Evolutionary conservation across 345 rosid species (phyloP).

Genomic region (Cochlearia excelsa): DNA sequence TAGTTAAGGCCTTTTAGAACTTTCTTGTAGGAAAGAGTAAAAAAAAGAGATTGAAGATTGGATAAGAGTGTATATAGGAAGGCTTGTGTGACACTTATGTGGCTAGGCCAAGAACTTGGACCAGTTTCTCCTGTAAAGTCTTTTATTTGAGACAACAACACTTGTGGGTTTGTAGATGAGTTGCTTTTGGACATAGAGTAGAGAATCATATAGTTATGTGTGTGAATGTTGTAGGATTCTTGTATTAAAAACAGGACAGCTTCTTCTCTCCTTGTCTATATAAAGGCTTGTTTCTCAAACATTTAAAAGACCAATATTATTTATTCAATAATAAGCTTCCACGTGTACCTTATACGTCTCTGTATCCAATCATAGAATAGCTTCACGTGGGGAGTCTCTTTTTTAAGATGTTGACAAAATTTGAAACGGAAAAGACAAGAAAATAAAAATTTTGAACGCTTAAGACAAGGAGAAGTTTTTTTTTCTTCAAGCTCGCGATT

Average conservation of each 20-base stretch:
- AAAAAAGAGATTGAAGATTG: conserved; percentile 6
- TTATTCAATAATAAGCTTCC: neutral
- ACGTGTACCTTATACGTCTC: conserved; percentile 23
- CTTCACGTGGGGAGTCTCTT: conserved; percentile 10
- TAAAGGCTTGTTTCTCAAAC: conserved; percentile 8
- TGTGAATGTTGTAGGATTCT: conserved; percentile 29
- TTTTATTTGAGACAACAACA: conserved; percentile 19
- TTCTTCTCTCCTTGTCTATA: neutral
- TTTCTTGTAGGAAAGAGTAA: too few relatives aligned
- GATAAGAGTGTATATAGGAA: conserved; percentile 34
- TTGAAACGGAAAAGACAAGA: neutral
- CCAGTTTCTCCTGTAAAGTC: conserved; percentile 1
- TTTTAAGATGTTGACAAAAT: conserved; percentile 1
- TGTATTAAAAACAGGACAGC: conserved; percentile 20
- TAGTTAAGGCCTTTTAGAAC: too few relatives aligned
- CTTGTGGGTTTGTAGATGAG: conserved; percentile 31
- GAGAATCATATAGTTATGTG: conserved; percentile 2
- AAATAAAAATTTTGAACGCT: neutral
- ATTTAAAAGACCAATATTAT: neutral
- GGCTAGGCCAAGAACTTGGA: conserved; percentile 19
- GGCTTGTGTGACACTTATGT: conserved; percentile 20
- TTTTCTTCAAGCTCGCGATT: neutral
- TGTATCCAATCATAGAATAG: conserved; percentile 6
- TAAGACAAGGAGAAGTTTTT: neutral
- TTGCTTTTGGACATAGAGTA: conserved; percentile 23